These are phyloP conservation scores for Aspergillus unguis DNA, from an alignment of 2,329 filamentous ascomycete genomes.

Conservation along the genomic window DNA sequence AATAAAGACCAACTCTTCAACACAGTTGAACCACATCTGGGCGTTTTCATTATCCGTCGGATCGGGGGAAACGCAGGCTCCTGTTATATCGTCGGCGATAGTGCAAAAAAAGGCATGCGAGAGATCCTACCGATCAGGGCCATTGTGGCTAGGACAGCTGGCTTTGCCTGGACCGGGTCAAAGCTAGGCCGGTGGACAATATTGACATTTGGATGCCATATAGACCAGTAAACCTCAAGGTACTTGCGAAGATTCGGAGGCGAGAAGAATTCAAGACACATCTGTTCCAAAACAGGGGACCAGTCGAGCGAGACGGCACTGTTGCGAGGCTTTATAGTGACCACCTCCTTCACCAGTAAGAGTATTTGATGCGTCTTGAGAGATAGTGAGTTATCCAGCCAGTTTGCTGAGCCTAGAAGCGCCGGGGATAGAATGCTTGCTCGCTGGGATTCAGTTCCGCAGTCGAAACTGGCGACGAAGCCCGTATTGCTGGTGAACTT, in stretches of 20 bases:
- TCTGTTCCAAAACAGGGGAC: conserved; percentile 30
- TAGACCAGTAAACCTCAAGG: conserved; percentile 35
- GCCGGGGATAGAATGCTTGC: conserved; percentile 20
- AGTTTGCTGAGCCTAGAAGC: conserved; percentile 3
- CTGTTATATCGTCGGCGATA: conserved; percentile 2
- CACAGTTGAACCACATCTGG: conserved; percentile 36
- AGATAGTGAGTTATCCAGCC: conserved; percentile 33
- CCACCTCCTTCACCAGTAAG: conserved; percentile 33
- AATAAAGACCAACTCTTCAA: conserved; percentile 39
- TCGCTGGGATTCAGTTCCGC: conserved; percentile 33
- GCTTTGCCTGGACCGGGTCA: conserved; percentile 27
- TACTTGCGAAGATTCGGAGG: conserved; percentile 29
- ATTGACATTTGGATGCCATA: conserved; percentile 40
- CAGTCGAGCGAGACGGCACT: conserved; percentile 30
- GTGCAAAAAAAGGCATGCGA: not conserved
- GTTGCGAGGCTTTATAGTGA: conserved; percentile 35
- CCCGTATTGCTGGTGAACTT: conserved; percentile 39
- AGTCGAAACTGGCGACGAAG: conserved; percentile 37
- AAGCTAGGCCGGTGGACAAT: conserved; percentile 38
- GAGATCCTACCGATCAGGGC: conserved; percentile 29
- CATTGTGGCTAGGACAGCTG: conserved; percentile 35
- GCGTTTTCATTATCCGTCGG: conserved; percentile 30
- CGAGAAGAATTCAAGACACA: conserved; percentile 23
- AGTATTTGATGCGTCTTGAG: conserved; percentile 38
- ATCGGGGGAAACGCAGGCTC: conserved; percentile 31